Percentiles rank a stretch among this genome's conserved stretches.
phyloP scores from a whole-genome alignment of 306 rosid genomes.

The Prunus dulcis region DNA sequence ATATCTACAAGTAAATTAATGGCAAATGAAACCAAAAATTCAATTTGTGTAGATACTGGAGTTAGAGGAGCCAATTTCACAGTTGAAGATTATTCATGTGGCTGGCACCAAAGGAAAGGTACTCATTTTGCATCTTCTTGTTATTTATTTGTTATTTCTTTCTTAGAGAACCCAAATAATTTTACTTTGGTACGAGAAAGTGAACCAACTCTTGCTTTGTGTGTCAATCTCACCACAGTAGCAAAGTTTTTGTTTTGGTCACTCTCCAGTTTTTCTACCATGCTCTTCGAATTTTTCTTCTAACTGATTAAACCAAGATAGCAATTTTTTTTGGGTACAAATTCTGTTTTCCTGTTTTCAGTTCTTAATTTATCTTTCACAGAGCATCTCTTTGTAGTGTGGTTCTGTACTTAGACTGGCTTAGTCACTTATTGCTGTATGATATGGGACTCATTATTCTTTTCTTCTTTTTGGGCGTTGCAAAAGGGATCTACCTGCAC shows the following conservation, averaged over 20 bases:
- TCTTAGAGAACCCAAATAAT: too few species aligned
- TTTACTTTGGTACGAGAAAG: too few species aligned
- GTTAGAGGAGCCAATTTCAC: conserved; percentile 71
- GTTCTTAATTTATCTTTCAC: background rate
- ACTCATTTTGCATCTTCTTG: conserved; percentile 11
- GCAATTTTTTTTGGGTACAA: too few species aligned
- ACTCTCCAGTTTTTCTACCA: too few species aligned
- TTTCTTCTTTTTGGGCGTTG: conserved; percentile 20
- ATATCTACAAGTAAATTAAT: background rate
- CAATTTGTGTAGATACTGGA: conserved; percentile 57
- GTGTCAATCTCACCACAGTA: background rate
- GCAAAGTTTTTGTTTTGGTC: too few species aligned
- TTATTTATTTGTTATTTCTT: too few species aligned
- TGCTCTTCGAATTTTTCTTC: background rate
- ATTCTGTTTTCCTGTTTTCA: background rate
- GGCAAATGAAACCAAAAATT: background rate
- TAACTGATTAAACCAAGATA: background rate
- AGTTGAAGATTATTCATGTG: conserved; percentile 87
- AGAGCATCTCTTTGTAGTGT: background rate
- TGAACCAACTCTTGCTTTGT: background rate
- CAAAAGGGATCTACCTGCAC: conserved; percentile 92
- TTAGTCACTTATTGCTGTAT: conserved; percentile 5
- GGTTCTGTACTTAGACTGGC: background rate
- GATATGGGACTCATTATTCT: conserved; percentile 20
- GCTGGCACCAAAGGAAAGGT: conserved; percentile 99